Evolutionary conservation across 2,329 filamentous ascomycete genomes (phyloP).

Genomic region (Diaporthe vaccinii): DNA sequence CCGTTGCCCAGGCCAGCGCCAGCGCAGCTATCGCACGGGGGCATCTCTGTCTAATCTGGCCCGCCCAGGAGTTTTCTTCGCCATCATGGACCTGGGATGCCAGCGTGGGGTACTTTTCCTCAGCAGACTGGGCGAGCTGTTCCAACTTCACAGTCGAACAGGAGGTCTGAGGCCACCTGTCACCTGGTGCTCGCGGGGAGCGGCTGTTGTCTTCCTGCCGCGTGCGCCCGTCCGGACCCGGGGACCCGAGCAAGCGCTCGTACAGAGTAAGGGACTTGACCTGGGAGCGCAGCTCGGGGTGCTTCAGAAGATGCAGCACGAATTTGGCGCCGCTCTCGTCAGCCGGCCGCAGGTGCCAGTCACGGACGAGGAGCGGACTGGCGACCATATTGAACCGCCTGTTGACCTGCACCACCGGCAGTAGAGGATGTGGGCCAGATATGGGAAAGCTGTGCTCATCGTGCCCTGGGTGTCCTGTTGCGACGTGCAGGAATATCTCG

Average conservation of each 20-base stretch:
- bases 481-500: background rate
- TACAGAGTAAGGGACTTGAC: background rate
- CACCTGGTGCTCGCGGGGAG: background rate
- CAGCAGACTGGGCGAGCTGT: background rate
- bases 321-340: background rate
- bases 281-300: background rate
- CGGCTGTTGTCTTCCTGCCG: background rate
- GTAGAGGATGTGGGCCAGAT: background rate
- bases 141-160: background rate
- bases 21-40: background rate
- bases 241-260: background rate
- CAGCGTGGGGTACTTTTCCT: background rate
- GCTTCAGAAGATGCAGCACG: background rate
- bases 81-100: background rate
- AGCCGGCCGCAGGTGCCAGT: background rate
- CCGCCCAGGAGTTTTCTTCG: background rate
- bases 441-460: background rate
- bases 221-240: background rate
- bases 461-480: too few species aligned
- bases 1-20: background rate
- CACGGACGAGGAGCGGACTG: background rate
- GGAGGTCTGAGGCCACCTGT: background rate
- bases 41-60: background rate
- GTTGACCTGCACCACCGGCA: conserved; percentile 4
- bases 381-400: conserved; percentile 2